These are phyloP conservation scores for Ophiostoma himal-ulmi DNA, from an alignment of 2,329 filamentous ascomycete species.

Conservation along the genomic window DNA sequence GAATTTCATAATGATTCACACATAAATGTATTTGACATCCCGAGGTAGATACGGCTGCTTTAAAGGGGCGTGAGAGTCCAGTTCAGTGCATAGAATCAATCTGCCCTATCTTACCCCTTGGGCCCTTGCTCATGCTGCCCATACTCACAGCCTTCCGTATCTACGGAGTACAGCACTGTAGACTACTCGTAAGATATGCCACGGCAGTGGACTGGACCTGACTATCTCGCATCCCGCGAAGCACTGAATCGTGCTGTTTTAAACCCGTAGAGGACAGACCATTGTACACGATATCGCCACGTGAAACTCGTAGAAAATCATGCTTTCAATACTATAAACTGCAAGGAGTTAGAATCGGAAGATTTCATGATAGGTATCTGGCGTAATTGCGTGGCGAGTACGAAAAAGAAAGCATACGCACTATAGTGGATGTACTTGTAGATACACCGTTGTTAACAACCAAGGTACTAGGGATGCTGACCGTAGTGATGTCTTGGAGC, in stretches of 20 bases:
- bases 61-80: background rate
- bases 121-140: background rate
- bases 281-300: too few species aligned
- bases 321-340: background rate
- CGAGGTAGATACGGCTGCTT: background rate
- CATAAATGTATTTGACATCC: background rate
- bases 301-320: background rate
- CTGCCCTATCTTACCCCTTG: background rate
- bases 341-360: background rate
- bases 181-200: background rate
- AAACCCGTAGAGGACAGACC: background rate
- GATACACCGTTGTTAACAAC: conserved; percentile 6
- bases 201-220: background rate
- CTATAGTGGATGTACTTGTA: background rate
- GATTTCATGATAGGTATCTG: background rate
- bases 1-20: background rate
- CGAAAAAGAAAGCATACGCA: background rate
- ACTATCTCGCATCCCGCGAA: too few species aligned
- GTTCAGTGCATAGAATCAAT: background rate
- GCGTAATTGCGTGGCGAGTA: background rate
- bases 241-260: background rate
- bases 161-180: background rate
- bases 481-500: background rate
- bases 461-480: conserved; percentile 10
- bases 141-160: background rate